phyloP scores from a whole-genome alignment of 208 protist genomes.

The Wallacemonas sp. region DNA sequence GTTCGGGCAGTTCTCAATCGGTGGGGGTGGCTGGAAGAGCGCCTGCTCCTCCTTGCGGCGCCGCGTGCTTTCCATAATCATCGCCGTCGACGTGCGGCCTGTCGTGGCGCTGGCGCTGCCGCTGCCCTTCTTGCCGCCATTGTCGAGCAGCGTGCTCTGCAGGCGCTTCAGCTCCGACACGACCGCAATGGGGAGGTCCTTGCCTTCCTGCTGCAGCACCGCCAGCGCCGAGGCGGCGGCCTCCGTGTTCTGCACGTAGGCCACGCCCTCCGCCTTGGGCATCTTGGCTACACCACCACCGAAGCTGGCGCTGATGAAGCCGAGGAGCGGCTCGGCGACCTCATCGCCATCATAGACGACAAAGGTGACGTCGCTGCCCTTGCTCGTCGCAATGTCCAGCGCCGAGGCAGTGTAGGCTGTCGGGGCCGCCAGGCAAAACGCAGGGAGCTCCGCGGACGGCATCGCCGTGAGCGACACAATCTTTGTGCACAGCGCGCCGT shows the following conservation, averaged over 20 bases:
- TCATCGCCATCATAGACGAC: constrained; percentile 61
- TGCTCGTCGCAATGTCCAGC: constrained; percentile 42
- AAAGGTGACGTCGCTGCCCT: constrained; percentile 57
- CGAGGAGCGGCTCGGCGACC: constrained; percentile 67
- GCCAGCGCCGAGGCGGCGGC: constrained; percentile 48
- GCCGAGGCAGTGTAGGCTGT: constrained; percentile 71
- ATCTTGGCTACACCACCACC: constrained; percentile 46
- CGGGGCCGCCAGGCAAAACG: constrained; percentile 32
- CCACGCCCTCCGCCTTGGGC: constrained; percentile 40
- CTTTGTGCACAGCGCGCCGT: constrained; percentile 76
- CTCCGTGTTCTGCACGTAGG: constrained; percentile 48
- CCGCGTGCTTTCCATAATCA: constrained; percentile 5
- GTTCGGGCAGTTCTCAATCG: constrained; percentile 36
- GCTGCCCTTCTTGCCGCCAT: background rate
- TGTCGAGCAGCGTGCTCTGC: constrained; percentile 37
- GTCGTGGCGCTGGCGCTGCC: background rate
- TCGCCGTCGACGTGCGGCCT: constrained; percentile 21
- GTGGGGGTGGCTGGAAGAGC: constrained; percentile 31
- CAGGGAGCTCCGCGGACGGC: constrained; percentile 26
- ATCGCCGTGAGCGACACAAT: constrained; percentile 46
- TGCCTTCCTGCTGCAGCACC: constrained; percentile 50
- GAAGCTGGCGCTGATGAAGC: constrained; percentile 34
- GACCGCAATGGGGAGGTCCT: constrained; percentile 51
- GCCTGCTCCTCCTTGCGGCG: constrained; percentile 20
- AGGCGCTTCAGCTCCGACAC: constrained; percentile 55